A percentile compares a stretch with the other conserved stretches of the same genome.
phyloP scores from a whole-genome alignment of 2,329 filamentous ascomycete genomes.

The Nigrospora sphaerica region DNA sequence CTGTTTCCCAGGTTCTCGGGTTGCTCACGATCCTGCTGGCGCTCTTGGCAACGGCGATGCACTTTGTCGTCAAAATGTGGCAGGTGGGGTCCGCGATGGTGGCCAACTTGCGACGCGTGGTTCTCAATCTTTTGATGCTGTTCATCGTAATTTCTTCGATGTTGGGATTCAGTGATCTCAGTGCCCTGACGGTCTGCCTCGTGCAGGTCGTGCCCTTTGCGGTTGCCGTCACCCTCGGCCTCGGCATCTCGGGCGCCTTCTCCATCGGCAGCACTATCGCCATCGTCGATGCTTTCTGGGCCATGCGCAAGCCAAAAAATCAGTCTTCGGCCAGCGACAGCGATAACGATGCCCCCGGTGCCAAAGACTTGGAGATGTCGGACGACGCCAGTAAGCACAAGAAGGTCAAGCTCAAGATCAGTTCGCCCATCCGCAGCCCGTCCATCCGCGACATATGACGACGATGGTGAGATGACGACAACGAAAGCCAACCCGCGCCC shows the following conservation, averaged over 20 bases:
- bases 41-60: slow-evolving; percentile 14
- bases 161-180: slow-evolving; percentile 21
- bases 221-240: slow-evolving; percentile 14
- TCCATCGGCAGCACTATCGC: slow-evolving; percentile 14
- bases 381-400: too few species aligned
- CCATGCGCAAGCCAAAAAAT: not conserved
- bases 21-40: slow-evolving; percentile 17
- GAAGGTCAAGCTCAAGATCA: too few species aligned
- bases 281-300: slow-evolving; percentile 8
- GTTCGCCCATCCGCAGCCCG: too few species aligned
- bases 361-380: too few species aligned
- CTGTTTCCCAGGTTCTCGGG: slow-evolving; percentile 15
- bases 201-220: slow-evolving; percentile 20
- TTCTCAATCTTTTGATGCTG: slow-evolving; percentile 19
- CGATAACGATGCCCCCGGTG: too few species aligned
- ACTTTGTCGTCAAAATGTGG: slow-evolving; percentile 14
- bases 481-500: too few species aligned
- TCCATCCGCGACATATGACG: too few species aligned
- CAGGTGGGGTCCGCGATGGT: slow-evolving; percentile 1
- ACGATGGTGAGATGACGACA: too few species aligned
- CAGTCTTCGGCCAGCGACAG: too few species aligned
- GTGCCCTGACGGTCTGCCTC: slow-evolving; percentile 17
- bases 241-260: slow-evolving; percentile 14
- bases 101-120: slow-evolving; percentile 7
- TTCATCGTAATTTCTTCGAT: slow-evolving; percentile 13